Evolutionary conservation across 179 eudicot genomes (phyloP).

Genomic region (Silene coronaria): DNA sequence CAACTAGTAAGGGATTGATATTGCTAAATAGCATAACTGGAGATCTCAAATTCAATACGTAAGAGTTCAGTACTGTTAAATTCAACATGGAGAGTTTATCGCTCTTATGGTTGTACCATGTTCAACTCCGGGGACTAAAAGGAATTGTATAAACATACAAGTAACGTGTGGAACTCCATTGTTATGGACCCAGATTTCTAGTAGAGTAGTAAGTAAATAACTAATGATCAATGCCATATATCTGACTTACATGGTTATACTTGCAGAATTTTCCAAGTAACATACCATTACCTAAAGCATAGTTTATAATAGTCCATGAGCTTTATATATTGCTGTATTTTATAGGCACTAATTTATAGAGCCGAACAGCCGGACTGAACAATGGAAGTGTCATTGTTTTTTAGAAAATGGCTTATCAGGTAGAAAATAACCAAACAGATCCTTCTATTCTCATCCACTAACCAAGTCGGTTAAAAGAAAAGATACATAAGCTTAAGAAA

Average conservation of each 20-base stretch:
- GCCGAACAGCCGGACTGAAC: slow-evolving; percentile 4
- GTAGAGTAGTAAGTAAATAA: not conserved
- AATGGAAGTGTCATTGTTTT: not conserved
- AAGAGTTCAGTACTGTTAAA: not conserved
- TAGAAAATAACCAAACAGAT: not conserved
- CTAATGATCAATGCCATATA: too few relatives aligned
- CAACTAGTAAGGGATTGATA: too few relatives aligned
- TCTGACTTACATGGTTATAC: not conserved
- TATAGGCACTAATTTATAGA: slow-evolving; percentile 10
- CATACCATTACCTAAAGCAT: not conserved
- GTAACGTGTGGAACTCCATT: not conserved
- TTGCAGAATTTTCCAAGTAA: not conserved
- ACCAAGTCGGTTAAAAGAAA: slow-evolving; percentile 3
- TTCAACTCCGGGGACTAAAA: not conserved
- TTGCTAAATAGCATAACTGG: not conserved
- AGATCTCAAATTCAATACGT: not conserved
- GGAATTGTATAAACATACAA: not conserved
- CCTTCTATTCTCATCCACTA: slow-evolving; percentile 9
- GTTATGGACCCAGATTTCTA: not conserved
- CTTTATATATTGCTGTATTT: not conserved
- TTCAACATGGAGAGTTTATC: not conserved
- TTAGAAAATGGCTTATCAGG: not conserved
- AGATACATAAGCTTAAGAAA: not conserved
- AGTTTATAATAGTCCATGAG: slow-evolving; percentile 12
- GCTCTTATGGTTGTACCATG: too few relatives aligned